Conservation (phyloP, 1,284 basidiomycete genomes). For the Apiotrichum domesticum region DNA sequence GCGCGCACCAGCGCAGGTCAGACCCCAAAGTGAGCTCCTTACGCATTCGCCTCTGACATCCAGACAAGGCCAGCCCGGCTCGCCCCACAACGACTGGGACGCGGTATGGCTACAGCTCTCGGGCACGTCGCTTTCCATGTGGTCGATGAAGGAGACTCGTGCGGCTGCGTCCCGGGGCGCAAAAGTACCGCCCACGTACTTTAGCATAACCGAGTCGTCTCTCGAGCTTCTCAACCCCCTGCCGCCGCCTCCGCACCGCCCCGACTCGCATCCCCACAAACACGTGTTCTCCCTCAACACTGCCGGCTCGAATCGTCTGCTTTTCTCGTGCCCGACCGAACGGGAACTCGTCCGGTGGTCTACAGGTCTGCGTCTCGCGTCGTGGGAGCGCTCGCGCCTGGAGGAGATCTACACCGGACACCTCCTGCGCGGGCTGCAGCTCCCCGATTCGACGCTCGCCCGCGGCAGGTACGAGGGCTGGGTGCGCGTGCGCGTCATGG, state of each 20-base stretch:
- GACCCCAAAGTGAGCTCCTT: slow-evolving; percentile 41
- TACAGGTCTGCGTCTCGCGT: slow-evolving; percentile 78
- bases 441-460: slow-evolving; percentile 53
- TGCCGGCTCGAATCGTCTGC: slow-evolving; percentile 80
- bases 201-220: slow-evolving; percentile 46
- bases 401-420: slow-evolving; percentile 98
- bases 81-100: slow-evolving; percentile 76
- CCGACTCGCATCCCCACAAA: slow-evolving; percentile 50
- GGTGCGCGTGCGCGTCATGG: slow-evolving; percentile 84
- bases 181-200: slow-evolving; percentile 43
- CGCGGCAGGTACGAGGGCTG: slow-evolving; percentile 79
- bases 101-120: slow-evolving; percentile 91
- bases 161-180: slow-evolving; percentile 44
- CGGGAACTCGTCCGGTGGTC: slow-evolving; percentile 78
- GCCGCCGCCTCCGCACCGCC: slow-evolving; percentile 50
- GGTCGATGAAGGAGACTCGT: slow-evolving; percentile 48
- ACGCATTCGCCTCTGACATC: neutral
- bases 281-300: slow-evolving; percentile 91
- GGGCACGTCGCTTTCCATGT: slow-evolving; percentile 72
- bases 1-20: slow-evolving; percentile 45
- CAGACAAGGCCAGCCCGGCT: slow-evolving; percentile 71
- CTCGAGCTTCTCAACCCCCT: slow-evolving; percentile 53
- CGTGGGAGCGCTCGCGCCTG: slow-evolving; percentile 92
- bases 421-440: slow-evolving; percentile 53
- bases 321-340: slow-evolving; percentile 77